These are phyloP conservation scores for Pseudomassariella vexata DNA, from an alignment of 2,329 filamentous ascomycete species.

Conservation along the genomic window DNA sequence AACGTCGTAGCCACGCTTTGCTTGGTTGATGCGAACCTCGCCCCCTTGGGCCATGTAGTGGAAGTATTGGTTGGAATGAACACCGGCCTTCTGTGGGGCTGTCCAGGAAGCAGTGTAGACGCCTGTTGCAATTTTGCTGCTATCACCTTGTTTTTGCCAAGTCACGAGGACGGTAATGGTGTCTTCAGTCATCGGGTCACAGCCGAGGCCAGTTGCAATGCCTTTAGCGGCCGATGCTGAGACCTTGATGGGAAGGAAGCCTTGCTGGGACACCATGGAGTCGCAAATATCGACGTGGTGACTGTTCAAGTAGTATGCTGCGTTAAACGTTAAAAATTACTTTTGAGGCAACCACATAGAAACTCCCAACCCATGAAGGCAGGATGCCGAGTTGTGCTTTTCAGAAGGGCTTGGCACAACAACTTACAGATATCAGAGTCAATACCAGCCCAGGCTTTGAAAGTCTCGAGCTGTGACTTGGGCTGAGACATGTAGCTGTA, in stretches of 20 bases:
- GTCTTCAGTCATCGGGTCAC: conserved; percentile 77
- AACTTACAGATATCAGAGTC: conserved; percentile 94
- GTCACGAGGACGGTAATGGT: conserved; percentile 88
- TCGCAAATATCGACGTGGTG: conserved; percentile 93
- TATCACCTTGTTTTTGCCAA: conserved; percentile 70
- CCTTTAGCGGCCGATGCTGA: conserved; percentile 74
- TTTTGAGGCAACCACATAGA: too few species aligned
- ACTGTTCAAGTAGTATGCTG: conserved; percentile 92
- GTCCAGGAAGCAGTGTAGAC: conserved; percentile 96
- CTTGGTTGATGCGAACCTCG: conserved; percentile 86
- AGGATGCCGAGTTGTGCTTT: too few species aligned
- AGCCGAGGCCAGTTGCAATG: conserved; percentile 72
- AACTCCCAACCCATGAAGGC: too few species aligned
- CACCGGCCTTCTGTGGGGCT: conserved; percentile 82
- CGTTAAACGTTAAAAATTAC: too few species aligned
- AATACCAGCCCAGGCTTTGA: conserved; percentile 88
- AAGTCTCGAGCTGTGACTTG: conserved; percentile 87
- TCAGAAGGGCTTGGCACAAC: too few species aligned
- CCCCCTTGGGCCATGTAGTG: conserved; percentile 83
- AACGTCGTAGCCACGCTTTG: conserved; percentile 89
- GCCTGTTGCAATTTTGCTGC: conserved; percentile 69
- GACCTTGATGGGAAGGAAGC: conserved; percentile 73
- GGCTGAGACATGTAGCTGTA: conserved; percentile 96
- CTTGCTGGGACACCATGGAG: conserved; percentile 72
- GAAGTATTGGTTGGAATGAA: conserved; percentile 92